Evolutionary conservation across 495 filamentous ascomycete genomes (phyloP), one percentile per base, ranked within the genome.

Genomic region (Penicillium silybi): DNA sequence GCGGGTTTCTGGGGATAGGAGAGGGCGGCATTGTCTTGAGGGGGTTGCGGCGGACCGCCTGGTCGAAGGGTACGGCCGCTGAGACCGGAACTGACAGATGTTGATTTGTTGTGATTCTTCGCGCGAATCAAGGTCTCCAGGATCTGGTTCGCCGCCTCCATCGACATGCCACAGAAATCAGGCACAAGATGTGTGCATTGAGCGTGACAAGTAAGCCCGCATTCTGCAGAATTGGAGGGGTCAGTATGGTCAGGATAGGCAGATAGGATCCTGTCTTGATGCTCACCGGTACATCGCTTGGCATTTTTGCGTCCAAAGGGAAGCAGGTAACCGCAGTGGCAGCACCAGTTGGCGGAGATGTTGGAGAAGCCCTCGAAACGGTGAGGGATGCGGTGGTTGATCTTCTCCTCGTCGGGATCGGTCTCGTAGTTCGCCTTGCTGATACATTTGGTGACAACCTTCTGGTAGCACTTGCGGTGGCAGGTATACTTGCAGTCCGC

Each of bases 401-500:
- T 88, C 73, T 97, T 97, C 73, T 96, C 93, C 67, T 99, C 93
- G 69, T 97, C 93, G 15, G 93, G 93, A 69, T 97, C 95, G 18
- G 88, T 93, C 67, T 97, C 93, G 53, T 92, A 89, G 67, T 97
- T 99, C 43, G 92, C 95, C 70, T 97, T 97, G 73, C 92, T 97
- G 72, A 99, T 99, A 74, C 93, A 99, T 69, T 99, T 99, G 48
- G 93, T 97, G 62, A 99, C 95, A n/a, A 99, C 93, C 66, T 92
- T 95, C 10, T 78, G 74, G 64, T 96, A 97, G 68, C 93, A 99
- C 68, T 95, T 96, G 64, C 88, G 89, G 68, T 99, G 93, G 69
- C 95, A 97, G 18, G 93, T 97, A 64, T 96, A 97, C 71, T 97
- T 97, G 89, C 93, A 99, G 72, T 99, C 93, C 52, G 92, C 87